These are phyloP conservation scores for Leptodontidium sp. DNA, from an alignment of 2,329 filamentous ascomycete species.

Conservation along the genomic window DNA sequence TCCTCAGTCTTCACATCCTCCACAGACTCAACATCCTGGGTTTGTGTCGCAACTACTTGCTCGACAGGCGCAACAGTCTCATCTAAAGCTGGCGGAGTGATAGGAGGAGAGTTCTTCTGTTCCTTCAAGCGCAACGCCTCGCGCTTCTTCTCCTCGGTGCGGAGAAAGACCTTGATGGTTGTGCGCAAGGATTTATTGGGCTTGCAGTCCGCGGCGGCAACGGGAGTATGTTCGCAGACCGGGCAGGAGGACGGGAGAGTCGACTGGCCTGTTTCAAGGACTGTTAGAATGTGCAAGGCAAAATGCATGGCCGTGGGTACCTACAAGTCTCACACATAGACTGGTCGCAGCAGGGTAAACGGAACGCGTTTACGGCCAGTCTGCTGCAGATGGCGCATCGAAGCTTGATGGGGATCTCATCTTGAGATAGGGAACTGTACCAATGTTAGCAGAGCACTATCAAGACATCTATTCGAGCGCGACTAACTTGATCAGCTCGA, in stretches of 20 bases:
- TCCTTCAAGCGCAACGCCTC: slow-evolving; percentile 65
- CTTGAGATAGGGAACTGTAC: slow-evolving; percentile 51
- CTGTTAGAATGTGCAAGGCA: slow-evolving; percentile 26
- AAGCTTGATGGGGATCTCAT: slow-evolving; percentile 94
- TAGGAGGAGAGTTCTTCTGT: slow-evolving; percentile 49
- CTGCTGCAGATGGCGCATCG: slow-evolving; percentile 94
- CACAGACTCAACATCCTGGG: slow-evolving; percentile 5
- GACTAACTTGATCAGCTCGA: slow-evolving; percentile 47
- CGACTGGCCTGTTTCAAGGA: slow-evolving; percentile 68
- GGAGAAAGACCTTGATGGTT: slow-evolving; percentile 89
- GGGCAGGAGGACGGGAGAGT: slow-evolving; percentile 83
- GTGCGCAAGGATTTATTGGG: slow-evolving; percentile 90
- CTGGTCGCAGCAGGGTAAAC: slow-evolving; percentile 93
- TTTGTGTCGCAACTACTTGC: slow-evolving; percentile 16
- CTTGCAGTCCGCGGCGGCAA: slow-evolving; percentile 86
- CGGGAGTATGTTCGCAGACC: slow-evolving; percentile 89
- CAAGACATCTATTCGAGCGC: not conserved
- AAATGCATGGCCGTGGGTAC: slow-evolving; percentile 24
- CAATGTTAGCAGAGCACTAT: slow-evolving; percentile 27
- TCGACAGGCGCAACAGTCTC: slow-evolving; percentile 24
- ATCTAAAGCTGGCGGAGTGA: slow-evolving; percentile 37
- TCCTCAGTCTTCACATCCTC: slow-evolving; percentile 32
- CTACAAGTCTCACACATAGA: slow-evolving; percentile 90
- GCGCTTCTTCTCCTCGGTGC: slow-evolving; percentile 89
- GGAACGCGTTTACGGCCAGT: slow-evolving; percentile 88